These are phyloP conservation scores for Globisporangium splendens DNA, from an alignment of 352 stramenopile genomes.

Conservation along the genomic window DNA sequence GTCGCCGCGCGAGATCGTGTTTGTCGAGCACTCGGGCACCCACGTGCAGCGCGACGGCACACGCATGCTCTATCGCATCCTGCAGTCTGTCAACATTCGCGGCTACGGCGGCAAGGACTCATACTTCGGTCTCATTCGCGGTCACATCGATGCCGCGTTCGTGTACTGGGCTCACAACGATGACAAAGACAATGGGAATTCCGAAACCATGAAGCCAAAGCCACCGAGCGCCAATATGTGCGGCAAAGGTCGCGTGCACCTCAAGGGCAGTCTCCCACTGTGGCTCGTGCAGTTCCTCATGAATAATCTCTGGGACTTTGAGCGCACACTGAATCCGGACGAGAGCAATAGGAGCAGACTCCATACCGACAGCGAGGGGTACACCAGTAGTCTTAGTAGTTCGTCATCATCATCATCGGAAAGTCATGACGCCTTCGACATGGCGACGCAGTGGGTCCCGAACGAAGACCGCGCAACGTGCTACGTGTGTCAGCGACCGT, in stretches of 20 bases:
- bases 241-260: slow-evolving; percentile 52
- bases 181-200: slow-evolving; percentile 1
- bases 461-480: slow-evolving; percentile 52
- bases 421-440: slow-evolving; percentile 28
- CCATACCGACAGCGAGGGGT: no score
- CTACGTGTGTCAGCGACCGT: slow-evolving; percentile 57
- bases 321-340: slow-evolving; percentile 19
- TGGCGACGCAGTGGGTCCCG: slow-evolving; percentile 59
- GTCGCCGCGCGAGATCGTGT: slow-evolving; percentile 63
- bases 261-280: slow-evolving; percentile 58
- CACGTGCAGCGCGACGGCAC: slow-evolving; percentile 42
- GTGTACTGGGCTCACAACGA: slow-evolving; percentile 64
- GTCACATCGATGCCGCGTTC: slow-evolving; percentile 53
- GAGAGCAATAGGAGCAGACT: slow-evolving; percentile 1
- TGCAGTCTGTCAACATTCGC: slow-evolving; percentile 57
- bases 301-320: slow-evolving; percentile 51
- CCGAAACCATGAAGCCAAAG: slow-evolving; percentile 16
- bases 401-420: no score
- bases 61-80: slow-evolving; percentile 59
- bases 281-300: slow-evolving; percentile 57
- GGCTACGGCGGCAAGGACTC: slow-evolving; percentile 62
- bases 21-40: slow-evolving; percentile 63
- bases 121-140: slow-evolving; percentile 68
- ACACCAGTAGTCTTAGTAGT: no score
- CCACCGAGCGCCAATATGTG: slow-evolving; percentile 26